These are phyloP conservation scores for Xylaria sp. DNA, from an alignment of 2,329 filamentous ascomycete species.

Conservation along the genomic window DNA sequence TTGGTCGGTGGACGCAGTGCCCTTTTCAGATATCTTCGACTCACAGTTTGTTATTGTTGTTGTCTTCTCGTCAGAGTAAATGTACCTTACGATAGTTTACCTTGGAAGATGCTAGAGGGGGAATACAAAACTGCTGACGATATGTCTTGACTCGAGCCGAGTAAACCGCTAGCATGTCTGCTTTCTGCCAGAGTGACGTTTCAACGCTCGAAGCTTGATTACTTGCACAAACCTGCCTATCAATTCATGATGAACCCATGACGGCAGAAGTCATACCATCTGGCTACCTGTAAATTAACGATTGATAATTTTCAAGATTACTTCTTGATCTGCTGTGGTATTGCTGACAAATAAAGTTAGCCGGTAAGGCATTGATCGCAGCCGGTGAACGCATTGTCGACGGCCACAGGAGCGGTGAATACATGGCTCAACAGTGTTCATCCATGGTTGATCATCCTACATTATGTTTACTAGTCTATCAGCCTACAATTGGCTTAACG, in stretches of 20 bases:
- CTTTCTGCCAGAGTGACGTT: neutral
- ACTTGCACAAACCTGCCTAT: neutral
- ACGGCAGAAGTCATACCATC: neutral
- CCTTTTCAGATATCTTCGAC: constrained; percentile 1
- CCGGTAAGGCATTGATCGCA: neutral
- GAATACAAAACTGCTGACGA: neutral
- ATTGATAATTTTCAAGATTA: neutral
- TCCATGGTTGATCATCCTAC: constrained; percentile 3
- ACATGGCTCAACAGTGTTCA: neutral
- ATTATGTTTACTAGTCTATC: neutral
- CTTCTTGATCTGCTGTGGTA: neutral
- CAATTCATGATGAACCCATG: no score
- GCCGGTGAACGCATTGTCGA: neutral
- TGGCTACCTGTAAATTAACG: neutral
- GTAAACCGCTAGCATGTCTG: neutral
- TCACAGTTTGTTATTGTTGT: constrained; percentile 5
- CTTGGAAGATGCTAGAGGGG: neutral
- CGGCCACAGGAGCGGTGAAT: constrained; percentile 7
- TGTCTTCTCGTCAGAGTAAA: neutral
- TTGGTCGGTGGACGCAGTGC: constrained; percentile 9
- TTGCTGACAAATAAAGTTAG: neutral
- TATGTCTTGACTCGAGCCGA: neutral
- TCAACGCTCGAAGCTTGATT: neutral
- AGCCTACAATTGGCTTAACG: neutral
- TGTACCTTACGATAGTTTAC: neutral